phyloP scores from a whole-genome alignment of 208 protist species.

The Trypanosoma melophagium region DNA sequence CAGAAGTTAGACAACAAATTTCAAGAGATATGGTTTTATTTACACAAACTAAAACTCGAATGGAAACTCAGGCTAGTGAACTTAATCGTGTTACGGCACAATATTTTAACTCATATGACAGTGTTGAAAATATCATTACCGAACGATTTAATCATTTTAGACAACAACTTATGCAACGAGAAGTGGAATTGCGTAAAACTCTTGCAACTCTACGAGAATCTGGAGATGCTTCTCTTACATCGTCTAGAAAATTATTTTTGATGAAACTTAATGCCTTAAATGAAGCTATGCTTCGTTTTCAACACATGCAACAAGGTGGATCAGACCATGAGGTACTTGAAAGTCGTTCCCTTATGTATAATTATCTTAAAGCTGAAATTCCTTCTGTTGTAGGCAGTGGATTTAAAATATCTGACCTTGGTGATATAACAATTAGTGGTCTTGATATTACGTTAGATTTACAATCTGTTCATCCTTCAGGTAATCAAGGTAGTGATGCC shows the following conservation, averaged over 20 bases:
- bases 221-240: conserved; percentile 54
- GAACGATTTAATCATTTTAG: conserved; percentile 71
- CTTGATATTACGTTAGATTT: conserved; percentile 67
- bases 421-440: conserved; percentile 47
- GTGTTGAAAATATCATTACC: conserved; percentile 61
- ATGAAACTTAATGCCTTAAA: conserved; percentile 56
- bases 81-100: conserved; percentile 56
- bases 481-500: not conserved
- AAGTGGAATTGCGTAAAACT: conserved; percentile 57
- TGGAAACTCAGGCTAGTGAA: conserved; percentile 66
- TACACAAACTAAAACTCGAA: conserved; percentile 36
- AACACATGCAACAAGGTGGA: conserved; percentile 47
- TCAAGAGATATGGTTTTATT: conserved; percentile 47
- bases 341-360: conserved; percentile 37
- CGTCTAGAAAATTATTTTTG: conserved; percentile 48
- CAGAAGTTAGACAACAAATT: conserved; percentile 62
- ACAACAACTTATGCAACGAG: conserved; percentile 69
- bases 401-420: conserved; percentile 51
- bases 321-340: conserved; percentile 71
- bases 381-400: conserved; percentile 51
- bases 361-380: conserved; percentile 37
- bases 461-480: conserved; percentile 5
- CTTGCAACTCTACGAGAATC: conserved; percentile 57
- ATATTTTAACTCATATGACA: conserved; percentile 72
- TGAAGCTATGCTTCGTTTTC: conserved; percentile 49